Evolutionary conservation across 192 early-diverging fungal species (phyloP).

Genomic region (Lobosporangium transversale): DNA sequence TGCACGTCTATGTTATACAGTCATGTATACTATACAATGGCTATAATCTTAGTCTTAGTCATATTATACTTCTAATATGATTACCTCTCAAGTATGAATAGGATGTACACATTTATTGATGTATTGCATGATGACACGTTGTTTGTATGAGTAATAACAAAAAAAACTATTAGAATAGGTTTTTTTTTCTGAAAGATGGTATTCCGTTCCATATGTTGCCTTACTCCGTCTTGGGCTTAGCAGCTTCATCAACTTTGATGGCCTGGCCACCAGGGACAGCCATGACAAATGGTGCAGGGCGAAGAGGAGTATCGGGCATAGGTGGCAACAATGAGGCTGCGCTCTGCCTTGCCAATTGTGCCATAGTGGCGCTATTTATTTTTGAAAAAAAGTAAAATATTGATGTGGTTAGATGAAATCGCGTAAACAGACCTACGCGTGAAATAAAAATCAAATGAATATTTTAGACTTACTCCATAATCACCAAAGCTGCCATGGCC

Average conservation of each 20-base stretch:
- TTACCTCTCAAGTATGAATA: too few relatives aligned
- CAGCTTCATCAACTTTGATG: constrained; percentile 42
- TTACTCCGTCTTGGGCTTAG: constrained; percentile 54
- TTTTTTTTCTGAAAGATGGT: background rate
- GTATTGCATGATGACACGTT: too few relatives aligned
- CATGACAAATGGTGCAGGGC: constrained; percentile 48
- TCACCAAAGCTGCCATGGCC: constrained; percentile 90
- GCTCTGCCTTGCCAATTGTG: constrained; percentile 68
- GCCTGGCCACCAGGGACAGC: constrained; percentile 38
- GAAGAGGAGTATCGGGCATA: constrained; percentile 52
- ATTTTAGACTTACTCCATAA: constrained; percentile 82
- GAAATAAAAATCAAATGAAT: too few relatives aligned
- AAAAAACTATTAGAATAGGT: too few relatives aligned
- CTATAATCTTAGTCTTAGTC: too few relatives aligned
- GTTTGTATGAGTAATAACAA: too few relatives aligned
- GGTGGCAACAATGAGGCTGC: constrained; percentile 62
- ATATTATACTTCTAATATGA: too few relatives aligned
- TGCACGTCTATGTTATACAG: too few relatives aligned
- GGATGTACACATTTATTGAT: too few relatives aligned
- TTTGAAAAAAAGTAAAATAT: background rate
- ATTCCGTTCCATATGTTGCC: background rate
- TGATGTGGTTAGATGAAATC: too few relatives aligned
- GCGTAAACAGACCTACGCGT: too few relatives aligned
- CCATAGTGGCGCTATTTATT: constrained; percentile 62
- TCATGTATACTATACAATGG: too few relatives aligned